Conservation (phyloP, 108 stramenopile genomes). For the Skeletonema menzelii region DNA sequence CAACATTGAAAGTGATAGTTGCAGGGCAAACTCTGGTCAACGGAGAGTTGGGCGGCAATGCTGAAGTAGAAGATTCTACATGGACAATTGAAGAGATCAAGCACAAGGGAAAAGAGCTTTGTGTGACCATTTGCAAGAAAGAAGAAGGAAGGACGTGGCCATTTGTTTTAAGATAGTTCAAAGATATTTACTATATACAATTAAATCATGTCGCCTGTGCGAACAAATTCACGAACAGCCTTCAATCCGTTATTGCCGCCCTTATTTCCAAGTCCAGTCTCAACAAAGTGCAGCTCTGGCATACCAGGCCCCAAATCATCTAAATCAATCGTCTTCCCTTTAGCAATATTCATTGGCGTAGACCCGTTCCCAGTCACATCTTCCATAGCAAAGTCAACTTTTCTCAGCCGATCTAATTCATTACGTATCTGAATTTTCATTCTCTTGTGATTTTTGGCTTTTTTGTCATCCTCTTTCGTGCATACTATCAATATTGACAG, state of each 20-base stretch:
- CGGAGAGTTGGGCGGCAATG: conserved; percentile 50
- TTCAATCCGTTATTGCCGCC: conserved; percentile 12
- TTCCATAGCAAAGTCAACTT: conserved; percentile 30
- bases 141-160: conserved; percentile 47
- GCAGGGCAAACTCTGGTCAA: conserved; percentile 49
- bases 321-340: conserved; percentile 42
- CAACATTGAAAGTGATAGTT: conserved; percentile 58
- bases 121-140: conserved; percentile 58
- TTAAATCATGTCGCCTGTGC: conserved; percentile 15
- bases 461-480: conserved; percentile 58
- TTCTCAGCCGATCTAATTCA: conserved; percentile 70
- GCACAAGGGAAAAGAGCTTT: conserved; percentile 47
- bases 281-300: conserved; percentile 34
- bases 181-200: conserved; percentile 1
- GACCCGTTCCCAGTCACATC: conserved; percentile 5
- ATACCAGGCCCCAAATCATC: conserved; percentile 40
- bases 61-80: conserved; percentile 61
- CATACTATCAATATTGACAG: conserved; percentile 62
- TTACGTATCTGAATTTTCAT: conserved; percentile 76
- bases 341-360: conserved; percentile 1
- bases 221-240: conserved; percentile 38
- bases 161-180: conserved; percentile 22
- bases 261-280: conserved; percentile 26
- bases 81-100: conserved; percentile 64
- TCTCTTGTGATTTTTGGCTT: conserved; percentile 73